phyloP scores from a whole-genome alignment of 805 yeast genomes.

The Isabelozyma heimii region DNA sequence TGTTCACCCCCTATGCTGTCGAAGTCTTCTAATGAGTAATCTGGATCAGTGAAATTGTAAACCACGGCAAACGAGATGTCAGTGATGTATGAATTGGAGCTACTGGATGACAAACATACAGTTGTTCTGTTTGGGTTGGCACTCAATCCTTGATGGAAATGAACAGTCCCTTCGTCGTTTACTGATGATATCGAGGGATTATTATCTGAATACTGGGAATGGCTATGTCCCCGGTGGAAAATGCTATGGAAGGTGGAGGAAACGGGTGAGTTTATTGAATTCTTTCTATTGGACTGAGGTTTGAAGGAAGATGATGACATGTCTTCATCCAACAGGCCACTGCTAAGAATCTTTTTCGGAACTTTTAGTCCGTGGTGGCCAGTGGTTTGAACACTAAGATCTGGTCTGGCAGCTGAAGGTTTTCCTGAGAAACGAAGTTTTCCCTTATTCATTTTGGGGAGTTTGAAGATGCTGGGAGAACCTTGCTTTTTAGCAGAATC shows the following conservation, averaged over 20 bases:
- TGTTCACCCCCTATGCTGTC: slow-evolving; percentile 18
- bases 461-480: slow-evolving; percentile 7
- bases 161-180: slow-evolving; percentile 1
- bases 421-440: slow-evolving; percentile 10
- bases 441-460: slow-evolving; percentile 6
- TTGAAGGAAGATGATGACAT: slow-evolving; percentile 12
- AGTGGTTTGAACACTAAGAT: slow-evolving; percentile 28
- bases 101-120: slow-evolving; percentile 31
- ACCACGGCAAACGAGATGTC: slow-evolving; percentile 28
- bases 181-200: neutral
- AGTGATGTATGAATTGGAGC: slow-evolving; percentile 29
- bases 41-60: slow-evolving; percentile 34
- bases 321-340: neutral
- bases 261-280: slow-evolving; percentile 28
- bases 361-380: slow-evolving; percentile 21
- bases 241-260: slow-evolving; percentile 27
- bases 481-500: neutral
- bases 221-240: slow-evolving; percentile 24
- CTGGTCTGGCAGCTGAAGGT: slow-evolving; percentile 16
- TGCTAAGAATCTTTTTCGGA: slow-evolving; percentile 20
- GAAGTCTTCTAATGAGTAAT: slow-evolving; percentile 20
- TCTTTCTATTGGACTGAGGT: slow-evolving; percentile 14
- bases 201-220: slow-evolving; percentile 7
- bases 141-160: neutral
- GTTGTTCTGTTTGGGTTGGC: slow-evolving; percentile 15